Evolutionary conservation across 2,329 filamentous ascomycete species (phyloP).

Genomic region (Aspergillus novofumigatus): DNA sequence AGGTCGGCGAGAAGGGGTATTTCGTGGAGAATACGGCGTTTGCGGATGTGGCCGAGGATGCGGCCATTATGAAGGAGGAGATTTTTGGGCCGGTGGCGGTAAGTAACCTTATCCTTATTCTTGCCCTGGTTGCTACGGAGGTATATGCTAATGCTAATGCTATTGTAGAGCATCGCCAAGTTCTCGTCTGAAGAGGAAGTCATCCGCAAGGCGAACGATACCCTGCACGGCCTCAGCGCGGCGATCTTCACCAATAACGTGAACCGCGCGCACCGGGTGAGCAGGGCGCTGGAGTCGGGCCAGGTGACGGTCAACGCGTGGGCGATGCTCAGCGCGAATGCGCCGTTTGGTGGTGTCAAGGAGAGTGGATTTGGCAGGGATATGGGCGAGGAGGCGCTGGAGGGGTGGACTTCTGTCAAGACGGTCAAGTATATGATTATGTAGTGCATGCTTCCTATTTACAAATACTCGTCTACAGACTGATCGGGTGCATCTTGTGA

Average conservation of each 20-base stretch:
- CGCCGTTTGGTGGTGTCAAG: constrained; percentile 26
- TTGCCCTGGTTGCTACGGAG: too few relatives aligned
- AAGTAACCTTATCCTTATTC: too few relatives aligned
- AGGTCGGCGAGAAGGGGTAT: constrained; percentile 45
- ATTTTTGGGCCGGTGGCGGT: constrained; percentile 55
- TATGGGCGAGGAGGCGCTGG: constrained; percentile 24
- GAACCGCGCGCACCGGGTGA: constrained; percentile 21
- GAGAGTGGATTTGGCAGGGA: constrained; percentile 26
- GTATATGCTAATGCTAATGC: background rate
- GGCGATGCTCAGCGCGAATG: constrained; percentile 22
- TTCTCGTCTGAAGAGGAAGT: constrained; percentile 59
- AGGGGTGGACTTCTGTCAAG: constrained; percentile 22
- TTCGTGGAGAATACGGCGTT: constrained; percentile 61
- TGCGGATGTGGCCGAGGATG: constrained; percentile 47
- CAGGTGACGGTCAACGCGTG: constrained; percentile 26
- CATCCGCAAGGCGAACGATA: constrained; percentile 53
- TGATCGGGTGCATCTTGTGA: constrained; percentile 40
- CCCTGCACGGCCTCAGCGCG: constrained; percentile 28
- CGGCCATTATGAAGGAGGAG: constrained; percentile 49
- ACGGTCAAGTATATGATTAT: constrained; percentile 13
- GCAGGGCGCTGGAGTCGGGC: constrained; percentile 17
- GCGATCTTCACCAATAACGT: constrained; percentile 26
- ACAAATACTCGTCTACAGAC: background rate
- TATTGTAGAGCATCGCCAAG: constrained; percentile 46
- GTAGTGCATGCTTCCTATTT: background rate